A percentile compares a stretch with the other conserved stretches of the same genome.
phyloP scores from a whole-genome alignment of 306 rosid genomes.

The Fragaria iinumae region DNA sequence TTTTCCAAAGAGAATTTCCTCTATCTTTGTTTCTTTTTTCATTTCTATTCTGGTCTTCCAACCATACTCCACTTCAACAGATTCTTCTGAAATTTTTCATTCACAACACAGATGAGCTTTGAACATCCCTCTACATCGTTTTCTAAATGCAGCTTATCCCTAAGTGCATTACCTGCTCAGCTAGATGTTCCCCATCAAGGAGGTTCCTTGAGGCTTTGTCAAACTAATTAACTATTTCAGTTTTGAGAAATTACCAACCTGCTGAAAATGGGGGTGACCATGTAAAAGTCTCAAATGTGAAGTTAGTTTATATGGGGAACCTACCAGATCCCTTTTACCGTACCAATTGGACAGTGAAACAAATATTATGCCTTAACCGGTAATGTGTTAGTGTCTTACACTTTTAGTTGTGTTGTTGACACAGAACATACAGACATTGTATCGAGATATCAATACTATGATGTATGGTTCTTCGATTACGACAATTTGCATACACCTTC shows the following conservation, averaged over 20 bases:
- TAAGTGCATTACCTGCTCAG: slow-evolving; percentile 3
- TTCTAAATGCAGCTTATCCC: slow-evolving; percentile 1
- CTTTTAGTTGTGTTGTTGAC: neutral
- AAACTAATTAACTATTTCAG: neutral
- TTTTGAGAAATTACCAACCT: neutral
- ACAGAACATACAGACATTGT: neutral
- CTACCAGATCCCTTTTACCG: neutral
- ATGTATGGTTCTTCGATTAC: neutral
- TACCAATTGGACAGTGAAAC: neutral
- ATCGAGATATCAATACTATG: neutral
- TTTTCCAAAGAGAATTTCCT: neutral
- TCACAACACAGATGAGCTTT: neutral
- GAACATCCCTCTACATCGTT: neutral
- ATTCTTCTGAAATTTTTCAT: neutral
- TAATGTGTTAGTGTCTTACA: neutral
- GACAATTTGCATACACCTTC: neutral
- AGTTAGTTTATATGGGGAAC: neutral
- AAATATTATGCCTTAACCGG: neutral
- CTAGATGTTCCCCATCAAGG: neutral
- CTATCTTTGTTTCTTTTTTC: neutral
- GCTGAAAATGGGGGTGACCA: neutral
- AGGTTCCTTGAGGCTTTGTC: neutral
- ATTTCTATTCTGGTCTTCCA: neutral
- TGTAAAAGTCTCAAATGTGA: neutral
- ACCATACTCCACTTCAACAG: neutral